Conservation (phyloP, 805 yeast genomes). For the Barnettozyma wickerhamii region DNA sequence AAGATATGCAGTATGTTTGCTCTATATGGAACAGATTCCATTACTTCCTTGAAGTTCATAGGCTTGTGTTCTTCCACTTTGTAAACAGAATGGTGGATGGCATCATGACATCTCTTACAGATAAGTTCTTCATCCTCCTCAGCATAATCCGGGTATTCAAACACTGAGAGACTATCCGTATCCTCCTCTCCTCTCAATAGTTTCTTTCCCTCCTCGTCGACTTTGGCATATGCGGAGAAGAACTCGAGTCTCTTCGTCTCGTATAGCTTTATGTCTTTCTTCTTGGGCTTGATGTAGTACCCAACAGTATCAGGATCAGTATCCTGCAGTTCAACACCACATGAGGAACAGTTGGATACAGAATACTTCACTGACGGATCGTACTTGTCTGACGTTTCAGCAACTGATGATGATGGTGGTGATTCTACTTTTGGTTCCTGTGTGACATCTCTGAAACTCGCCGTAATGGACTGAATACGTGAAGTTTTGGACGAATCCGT, state of each 20-base stretch:
- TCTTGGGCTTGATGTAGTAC: conserved; percentile 33
- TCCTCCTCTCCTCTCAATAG: conserved; percentile 9
- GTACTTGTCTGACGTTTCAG: conserved; percentile 1
- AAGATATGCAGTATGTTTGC: conserved; percentile 55
- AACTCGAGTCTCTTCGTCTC: conserved; percentile 16
- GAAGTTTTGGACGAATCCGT: not conserved
- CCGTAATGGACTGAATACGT: not conserved
- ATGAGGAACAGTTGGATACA: conserved; percentile 40
- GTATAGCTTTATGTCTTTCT: conserved; percentile 8
- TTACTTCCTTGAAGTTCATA: conserved; percentile 28
- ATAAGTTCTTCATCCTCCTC: conserved; percentile 15
- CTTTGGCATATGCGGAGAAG: conserved; percentile 18
- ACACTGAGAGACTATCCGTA: too few relatives aligned
- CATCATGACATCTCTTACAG: conserved; percentile 57
- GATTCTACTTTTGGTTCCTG: not conserved
- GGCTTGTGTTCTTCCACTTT: conserved; percentile 31
- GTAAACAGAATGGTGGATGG: conserved; percentile 39
- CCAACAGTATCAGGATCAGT: conserved; percentile 36
- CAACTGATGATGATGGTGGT: not conserved
- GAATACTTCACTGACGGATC: conserved; percentile 10
- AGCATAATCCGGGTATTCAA: too few relatives aligned
- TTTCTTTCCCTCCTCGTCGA: conserved; percentile 22
- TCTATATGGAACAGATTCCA: conserved; percentile 34
- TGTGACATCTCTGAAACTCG: conserved; percentile 5
- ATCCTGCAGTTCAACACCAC: conserved; percentile 53